Conservation (phyloP, 148 eudicot genomes). For the Talinum fruticosum region DNA sequence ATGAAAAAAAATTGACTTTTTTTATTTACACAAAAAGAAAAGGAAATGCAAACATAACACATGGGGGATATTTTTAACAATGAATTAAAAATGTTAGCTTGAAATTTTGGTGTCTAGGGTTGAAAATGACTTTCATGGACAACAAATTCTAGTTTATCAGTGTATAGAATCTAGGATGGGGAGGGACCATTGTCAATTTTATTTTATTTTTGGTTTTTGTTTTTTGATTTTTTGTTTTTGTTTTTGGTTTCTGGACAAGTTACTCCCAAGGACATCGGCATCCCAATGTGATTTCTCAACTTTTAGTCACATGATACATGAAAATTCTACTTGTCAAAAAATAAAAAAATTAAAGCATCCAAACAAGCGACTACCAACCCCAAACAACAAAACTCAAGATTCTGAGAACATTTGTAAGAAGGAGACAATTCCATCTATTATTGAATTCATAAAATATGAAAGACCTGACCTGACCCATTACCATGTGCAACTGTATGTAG, state of each 20-base stretch:
- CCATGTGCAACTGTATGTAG: constrained; percentile 26
- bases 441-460: constrained; percentile 6
- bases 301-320: neutral
- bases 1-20: no score
- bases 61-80: no score
- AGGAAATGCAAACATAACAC: no score
- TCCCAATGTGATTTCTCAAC: neutral
- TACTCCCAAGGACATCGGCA: neutral
- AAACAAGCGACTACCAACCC: neutral
- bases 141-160: neutral
- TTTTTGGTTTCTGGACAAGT: neutral
- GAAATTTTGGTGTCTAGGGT: neutral
- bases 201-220: no score
- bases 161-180: neutral
- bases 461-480: constrained; percentile 18
- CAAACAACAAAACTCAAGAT: neutral
- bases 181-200: no score
- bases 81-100: neutral
- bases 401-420: constrained; percentile 13
- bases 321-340: no score
- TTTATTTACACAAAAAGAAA: no score
- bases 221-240: no score
- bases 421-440: constrained; percentile 14
- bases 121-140: neutral
- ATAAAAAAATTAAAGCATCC: neutral